Evolutionary conservation across 352 stramenopile genomes (phyloP).

Genomic region (Elongisporangium prolatum): DNA sequence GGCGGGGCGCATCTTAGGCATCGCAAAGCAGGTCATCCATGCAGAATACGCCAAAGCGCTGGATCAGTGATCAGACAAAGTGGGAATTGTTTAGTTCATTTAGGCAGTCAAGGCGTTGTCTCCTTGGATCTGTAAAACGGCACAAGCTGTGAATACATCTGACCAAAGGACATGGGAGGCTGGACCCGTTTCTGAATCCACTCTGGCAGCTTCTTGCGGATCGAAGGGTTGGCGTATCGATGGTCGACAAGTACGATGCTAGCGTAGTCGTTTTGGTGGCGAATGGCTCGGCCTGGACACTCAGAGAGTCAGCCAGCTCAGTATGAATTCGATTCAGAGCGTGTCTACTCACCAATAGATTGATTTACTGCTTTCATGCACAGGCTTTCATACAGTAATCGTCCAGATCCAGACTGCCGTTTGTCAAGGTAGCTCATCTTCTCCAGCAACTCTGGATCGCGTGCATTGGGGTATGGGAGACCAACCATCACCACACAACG

Average conservation of each 20-base stretch:
- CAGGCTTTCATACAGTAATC: conserved; percentile 96
- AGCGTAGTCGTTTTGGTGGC: conserved; percentile 97
- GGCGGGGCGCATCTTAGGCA: conserved; percentile 71
- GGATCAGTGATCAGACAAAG: conserved; percentile 10
- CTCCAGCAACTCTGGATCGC: conserved; percentile 94
- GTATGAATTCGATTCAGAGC: not conserved
- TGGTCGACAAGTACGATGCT: conserved; percentile 95
- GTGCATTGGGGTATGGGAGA: conserved; percentile 96
- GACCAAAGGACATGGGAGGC: conserved; percentile 52
- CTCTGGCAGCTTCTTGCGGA: conserved; percentile 63
- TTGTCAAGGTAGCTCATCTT: conserved; percentile 95
- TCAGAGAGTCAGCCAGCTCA: conserved; percentile 4
- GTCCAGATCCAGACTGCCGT: conserved; percentile 48
- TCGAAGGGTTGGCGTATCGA: conserved; percentile 81
- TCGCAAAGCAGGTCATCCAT: conserved; percentile 77
- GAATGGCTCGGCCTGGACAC: conserved; percentile 89
- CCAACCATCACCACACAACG: conserved; percentile 97
- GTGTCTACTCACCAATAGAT: conserved; percentile 66
- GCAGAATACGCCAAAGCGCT: conserved; percentile 51
- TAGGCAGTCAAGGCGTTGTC: conserved; percentile 8
- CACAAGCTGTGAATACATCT: conserved; percentile 67
- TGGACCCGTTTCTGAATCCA: conserved; percentile 83
- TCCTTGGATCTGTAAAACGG: conserved; percentile 73
- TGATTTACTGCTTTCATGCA: conserved; percentile 99
- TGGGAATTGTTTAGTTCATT: conserved; percentile 7